Evolutionary conservation across 1,139 yeast species (phyloP).

Genomic region (Sugiyamaella xylanicola): DNA sequence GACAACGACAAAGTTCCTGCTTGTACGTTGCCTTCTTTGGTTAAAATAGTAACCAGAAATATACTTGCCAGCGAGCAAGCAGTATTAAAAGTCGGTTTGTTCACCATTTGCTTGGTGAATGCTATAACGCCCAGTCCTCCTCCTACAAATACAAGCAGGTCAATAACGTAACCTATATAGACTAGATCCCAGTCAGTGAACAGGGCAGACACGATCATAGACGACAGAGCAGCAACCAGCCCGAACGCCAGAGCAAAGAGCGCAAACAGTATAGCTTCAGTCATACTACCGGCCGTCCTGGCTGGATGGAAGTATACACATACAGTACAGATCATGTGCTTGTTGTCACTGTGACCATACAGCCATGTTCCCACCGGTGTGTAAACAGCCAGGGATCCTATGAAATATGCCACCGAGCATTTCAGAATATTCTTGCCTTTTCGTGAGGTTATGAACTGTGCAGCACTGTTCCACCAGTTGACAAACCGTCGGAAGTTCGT

Average conservation of each 20-base stretch:
- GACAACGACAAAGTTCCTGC: constrained; percentile 60
- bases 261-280: constrained; percentile 69
- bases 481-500: not conserved
- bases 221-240: constrained; percentile 55
- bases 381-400: constrained; percentile 79
- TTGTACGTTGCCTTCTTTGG: constrained; percentile 75
- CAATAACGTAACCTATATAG: constrained; percentile 57
- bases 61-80: constrained; percentile 81
- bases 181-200: constrained; percentile 53
- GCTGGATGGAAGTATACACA: constrained; percentile 87
- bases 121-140: constrained; percentile 67
- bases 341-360: constrained; percentile 70
- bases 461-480: not conserved
- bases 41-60: constrained; percentile 66
- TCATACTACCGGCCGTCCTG: constrained; percentile 78
- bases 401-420: constrained; percentile 68
- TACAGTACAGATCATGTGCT: constrained; percentile 80
- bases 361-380: constrained; percentile 56
- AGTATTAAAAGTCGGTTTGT: constrained; percentile 72
- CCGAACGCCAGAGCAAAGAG: constrained; percentile 58
- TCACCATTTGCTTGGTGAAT: constrained; percentile 66
- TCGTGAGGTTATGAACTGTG: constrained; percentile 17
- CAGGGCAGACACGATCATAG: constrained; percentile 56
- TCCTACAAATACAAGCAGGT: constrained; percentile 55
- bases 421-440: constrained; percentile 48